A percentile compares a stretch with the other conserved stretches of the same genome.
These are phyloP conservation scores for Fusarium fracticaudum DNA, from an alignment of 2,329 filamentous ascomycete species.

Conservation along the genomic window DNA sequence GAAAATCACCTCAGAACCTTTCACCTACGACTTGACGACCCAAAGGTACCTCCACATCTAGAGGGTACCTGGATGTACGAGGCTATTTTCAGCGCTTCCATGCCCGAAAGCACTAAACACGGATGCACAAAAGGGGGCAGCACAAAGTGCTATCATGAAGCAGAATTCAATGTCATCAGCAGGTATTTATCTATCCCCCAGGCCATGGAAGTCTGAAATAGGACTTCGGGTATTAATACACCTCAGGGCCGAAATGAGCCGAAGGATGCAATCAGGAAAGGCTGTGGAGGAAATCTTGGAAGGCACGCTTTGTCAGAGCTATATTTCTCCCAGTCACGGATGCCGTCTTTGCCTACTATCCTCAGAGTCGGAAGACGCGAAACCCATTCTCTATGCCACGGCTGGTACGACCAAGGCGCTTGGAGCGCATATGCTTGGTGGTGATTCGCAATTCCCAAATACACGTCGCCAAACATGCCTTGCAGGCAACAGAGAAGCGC, in stretches of 20 bases:
- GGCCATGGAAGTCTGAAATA: accelerated
- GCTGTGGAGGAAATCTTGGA: accelerated
- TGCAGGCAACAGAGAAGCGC: not conserved
- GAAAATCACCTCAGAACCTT: too few relatives aligned
- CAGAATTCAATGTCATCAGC: too few relatives aligned
- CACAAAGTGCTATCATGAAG: too few relatives aligned
- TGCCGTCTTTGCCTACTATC: not conserved
- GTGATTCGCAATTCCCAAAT: accelerated
- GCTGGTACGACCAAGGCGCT: accelerated
- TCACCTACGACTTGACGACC: too few relatives aligned
- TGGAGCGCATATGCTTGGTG: accelerated
- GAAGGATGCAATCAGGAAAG: accelerated
- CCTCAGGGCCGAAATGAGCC: too few relatives aligned
- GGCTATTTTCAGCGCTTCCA: too few relatives aligned
- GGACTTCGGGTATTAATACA: accelerated
- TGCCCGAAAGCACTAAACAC: too few relatives aligned
- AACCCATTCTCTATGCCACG: not conserved
- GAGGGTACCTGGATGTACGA: too few relatives aligned
- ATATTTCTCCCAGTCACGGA: not conserved
- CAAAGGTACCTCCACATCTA: too few relatives aligned
- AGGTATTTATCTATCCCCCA: too few relatives aligned
- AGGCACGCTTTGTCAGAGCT: not conserved
- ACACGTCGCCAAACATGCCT: accelerated
- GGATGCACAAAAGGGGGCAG: too few relatives aligned
- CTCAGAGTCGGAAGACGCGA: not conserved